These are phyloP conservation scores for Murraya koenigii DNA, from an alignment of 345 rosid species.

Conservation along the genomic window DNA sequence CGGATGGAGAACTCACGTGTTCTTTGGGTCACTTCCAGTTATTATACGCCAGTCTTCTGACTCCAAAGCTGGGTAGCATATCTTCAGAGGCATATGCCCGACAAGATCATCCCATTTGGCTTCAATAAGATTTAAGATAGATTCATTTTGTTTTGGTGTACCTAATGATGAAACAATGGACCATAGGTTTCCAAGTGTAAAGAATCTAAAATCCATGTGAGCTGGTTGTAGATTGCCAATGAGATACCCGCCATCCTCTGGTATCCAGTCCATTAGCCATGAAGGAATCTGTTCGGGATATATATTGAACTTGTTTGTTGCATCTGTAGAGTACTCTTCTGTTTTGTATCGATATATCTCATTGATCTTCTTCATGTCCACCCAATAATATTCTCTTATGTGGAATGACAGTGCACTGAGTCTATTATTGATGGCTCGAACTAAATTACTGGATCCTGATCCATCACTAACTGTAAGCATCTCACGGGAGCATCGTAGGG, in stretches of 20 bases:
- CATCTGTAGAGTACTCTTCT: conserved; percentile 83
- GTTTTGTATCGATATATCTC: conserved; percentile 92
- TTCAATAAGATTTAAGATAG: conserved; percentile 65
- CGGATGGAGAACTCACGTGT: conserved; percentile 53
- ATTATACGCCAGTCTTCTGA: conserved; percentile 90
- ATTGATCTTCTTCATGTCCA: conserved; percentile 75
- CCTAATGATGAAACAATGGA: conserved; percentile 73
- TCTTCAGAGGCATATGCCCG: conserved; percentile 86
- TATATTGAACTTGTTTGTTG: conserved; percentile 83
- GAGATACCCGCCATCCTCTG: conserved; percentile 78
- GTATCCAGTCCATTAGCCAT: conserved; percentile 93
- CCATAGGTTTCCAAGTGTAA: conserved; percentile 85
- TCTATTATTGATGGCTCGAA: conserved; percentile 75
- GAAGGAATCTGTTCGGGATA: conserved; percentile 87
- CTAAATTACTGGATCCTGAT: conserved; percentile 69
- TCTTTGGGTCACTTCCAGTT: conserved; percentile 96
- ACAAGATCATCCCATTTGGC: conserved; percentile 83
- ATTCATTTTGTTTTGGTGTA: conserved; percentile 74
- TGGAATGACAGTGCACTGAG: conserved; percentile 83
- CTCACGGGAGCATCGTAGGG: conserved; percentile 75
- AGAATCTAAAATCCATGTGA: conserved; percentile 88
- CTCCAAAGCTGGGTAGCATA: conserved; percentile 89
- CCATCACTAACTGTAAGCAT: conserved; percentile 64
- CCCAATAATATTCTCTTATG: conserved; percentile 89
- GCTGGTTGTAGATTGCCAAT: conserved; percentile 82